phyloP scores from a whole-genome alignment of 805 yeast genomes.

The Myxozyma neglecta region DNA sequence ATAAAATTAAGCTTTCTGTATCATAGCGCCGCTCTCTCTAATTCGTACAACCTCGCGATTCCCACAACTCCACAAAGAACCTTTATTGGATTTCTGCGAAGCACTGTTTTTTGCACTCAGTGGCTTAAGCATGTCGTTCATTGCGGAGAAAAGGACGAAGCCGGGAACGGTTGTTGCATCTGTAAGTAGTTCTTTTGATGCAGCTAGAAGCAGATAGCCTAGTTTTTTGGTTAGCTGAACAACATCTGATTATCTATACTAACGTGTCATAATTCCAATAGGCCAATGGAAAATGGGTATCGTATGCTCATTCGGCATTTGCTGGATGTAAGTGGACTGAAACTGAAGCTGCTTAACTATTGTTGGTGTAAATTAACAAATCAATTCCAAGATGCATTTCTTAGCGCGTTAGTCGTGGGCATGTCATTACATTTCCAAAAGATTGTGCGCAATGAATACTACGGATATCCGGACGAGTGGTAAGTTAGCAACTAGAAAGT shows the following conservation, averaged over 20 bases:
- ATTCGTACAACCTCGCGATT: too few relatives aligned
- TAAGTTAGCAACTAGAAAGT: neutral
- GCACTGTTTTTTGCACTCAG: neutral
- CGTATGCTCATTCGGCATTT: constrained; percentile 30
- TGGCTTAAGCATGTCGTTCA: constrained; percentile 10
- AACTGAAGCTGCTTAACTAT: neutral
- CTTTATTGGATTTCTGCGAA: neutral
- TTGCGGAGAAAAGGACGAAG: constrained; percentile 22
- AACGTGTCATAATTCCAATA: neutral
- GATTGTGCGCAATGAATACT: constrained; percentile 82
- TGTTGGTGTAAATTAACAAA: neutral
- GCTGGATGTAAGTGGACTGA: constrained; percentile 26
- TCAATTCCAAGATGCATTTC: constrained; percentile 25
- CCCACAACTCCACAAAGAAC: too few relatives aligned
- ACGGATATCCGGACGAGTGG: constrained; percentile 97
- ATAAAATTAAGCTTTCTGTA: too few relatives aligned
- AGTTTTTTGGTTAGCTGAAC: neutral
- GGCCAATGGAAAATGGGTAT: constrained; percentile 32
- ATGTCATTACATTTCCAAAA: constrained; percentile 70
- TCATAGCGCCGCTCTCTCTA: too few relatives aligned
- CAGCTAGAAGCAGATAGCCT: neutral
- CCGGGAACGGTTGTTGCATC: constrained; percentile 29
- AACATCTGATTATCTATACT: neutral
- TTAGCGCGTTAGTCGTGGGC: constrained; percentile 33
- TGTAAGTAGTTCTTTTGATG: constrained; percentile 7